These are phyloP conservation scores for Monosporascus sp. DNA, from an alignment of 2,329 filamentous ascomycete genomes.

Conservation along the genomic window DNA sequence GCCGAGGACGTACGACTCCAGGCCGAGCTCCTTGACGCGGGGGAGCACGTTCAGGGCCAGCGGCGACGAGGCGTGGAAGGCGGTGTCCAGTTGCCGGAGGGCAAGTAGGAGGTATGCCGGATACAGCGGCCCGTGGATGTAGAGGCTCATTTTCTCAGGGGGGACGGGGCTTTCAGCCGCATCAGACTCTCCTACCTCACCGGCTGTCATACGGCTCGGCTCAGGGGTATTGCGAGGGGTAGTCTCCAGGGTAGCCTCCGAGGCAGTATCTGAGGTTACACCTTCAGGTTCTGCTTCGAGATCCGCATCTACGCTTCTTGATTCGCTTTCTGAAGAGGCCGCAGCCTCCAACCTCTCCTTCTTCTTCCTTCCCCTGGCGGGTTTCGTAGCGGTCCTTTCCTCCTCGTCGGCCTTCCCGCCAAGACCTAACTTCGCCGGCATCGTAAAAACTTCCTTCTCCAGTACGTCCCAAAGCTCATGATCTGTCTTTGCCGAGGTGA, in stretches of 20 bases:
- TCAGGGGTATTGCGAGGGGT: background rate
- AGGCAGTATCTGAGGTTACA: background rate
- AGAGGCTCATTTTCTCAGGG: slow-evolving; percentile 37
- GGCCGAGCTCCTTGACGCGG: slow-evolving; percentile 61
- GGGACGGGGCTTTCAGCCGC: slow-evolving; percentile 3
- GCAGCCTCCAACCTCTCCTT: slow-evolving; percentile 5
- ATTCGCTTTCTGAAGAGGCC: background rate
- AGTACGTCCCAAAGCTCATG: slow-evolving; percentile 62
- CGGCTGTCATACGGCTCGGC: background rate
- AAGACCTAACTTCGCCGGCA: slow-evolving; percentile 53
- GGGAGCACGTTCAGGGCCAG: slow-evolving; percentile 60
- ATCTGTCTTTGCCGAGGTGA: slow-evolving; percentile 55
- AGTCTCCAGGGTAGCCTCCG: background rate
- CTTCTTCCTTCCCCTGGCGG: slow-evolving; percentile 5
- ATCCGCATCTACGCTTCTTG: background rate
- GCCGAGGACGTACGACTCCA: slow-evolving; percentile 67
- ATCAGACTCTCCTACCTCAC: background rate
- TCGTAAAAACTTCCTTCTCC: slow-evolving; percentile 60
- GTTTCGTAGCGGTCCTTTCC: slow-evolving; percentile 1
- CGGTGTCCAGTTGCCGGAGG: slow-evolving; percentile 50
- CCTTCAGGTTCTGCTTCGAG: background rate
- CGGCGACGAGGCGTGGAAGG: slow-evolving; percentile 54
- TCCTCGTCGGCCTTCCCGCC: slow-evolving; percentile 13
- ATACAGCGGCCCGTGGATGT: slow-evolving; percentile 60
- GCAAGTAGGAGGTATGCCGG: slow-evolving; percentile 55